Evolutionary conservation across 176 grass and related monocot species (phyloP).

Genomic region (Cenchrus americanus): DNA sequence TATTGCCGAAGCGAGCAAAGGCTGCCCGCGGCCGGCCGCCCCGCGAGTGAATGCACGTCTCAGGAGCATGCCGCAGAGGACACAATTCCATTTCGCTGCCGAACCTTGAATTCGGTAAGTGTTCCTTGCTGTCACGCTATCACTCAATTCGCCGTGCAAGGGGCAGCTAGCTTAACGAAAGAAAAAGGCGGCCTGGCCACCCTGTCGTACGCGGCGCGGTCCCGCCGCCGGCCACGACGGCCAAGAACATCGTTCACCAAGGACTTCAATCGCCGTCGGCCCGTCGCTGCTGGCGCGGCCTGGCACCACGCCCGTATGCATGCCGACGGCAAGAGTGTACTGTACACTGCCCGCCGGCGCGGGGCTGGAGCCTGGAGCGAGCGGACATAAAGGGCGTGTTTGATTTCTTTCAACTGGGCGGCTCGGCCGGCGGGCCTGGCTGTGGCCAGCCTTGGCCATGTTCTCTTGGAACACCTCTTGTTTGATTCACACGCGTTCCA

Average conservation of each 20-base stretch:
- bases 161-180: not conserved
- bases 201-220: not conserved
- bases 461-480: no score
- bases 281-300: not conserved
- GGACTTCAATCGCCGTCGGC: not conserved
- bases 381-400: conserved; percentile 4
- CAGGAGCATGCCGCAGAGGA: not conserved
- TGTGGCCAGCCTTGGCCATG: no score
- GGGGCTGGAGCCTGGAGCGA: not conserved
- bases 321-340: not conserved
- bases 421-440: no score
- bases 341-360: not conserved
- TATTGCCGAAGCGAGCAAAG: not conserved
- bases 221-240: not conserved
- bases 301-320: not conserved
- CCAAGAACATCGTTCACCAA: not conserved
- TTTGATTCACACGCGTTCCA: no score
- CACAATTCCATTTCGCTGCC: not conserved
- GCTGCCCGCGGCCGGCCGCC: no score
- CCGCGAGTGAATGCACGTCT: not conserved
- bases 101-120: conserved; percentile 22
- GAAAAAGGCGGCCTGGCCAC: not conserved
- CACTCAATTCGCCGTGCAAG: conserved; percentile 12
- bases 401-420: no score
- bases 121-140: not conserved